Evolutionary conservation across 2,329 filamentous ascomycete species (phyloP), one percentile per base, ranked within the genome.

Genomic region (Cordyceps cateniannulata): DNA sequence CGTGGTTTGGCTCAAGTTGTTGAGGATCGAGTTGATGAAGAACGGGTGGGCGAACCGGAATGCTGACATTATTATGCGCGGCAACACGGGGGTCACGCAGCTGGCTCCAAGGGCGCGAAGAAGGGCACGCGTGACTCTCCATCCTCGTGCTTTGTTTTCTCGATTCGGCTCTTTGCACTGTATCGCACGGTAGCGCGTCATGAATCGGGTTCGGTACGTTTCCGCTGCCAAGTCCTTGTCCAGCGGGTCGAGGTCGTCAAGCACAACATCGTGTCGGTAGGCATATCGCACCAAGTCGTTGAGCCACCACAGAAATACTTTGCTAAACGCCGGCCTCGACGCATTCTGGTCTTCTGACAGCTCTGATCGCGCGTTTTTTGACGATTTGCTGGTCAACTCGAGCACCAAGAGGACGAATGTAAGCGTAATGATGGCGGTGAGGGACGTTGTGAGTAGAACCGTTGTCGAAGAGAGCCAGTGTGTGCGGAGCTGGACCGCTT

Each of bases 221-320:
- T 52, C 48, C 18, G 57, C 48, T 5, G 8, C 38, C 22, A 59
- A 27, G 3, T 45, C 25, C 10, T 52, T 20, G n/a, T 59, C 57
- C 18, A 59, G 57, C 5, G 48, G 48, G 25, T 35, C 44, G 22
- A 59, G 38, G 29, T 59, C 57, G 25, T 59, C 40, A 3, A 25
- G n/a, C 24, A 25, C 48, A 14, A 59, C 27, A 14, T 59, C 22
- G 14, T 59, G 20, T 32, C n/a, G n/a, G 49, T 59, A 59, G 22
- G 48, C 49, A n/a, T 52, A 32, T 24, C 40, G 57, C 9, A 59
- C 27, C 32, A 59, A 27, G 38, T 59, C 48, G 40, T 59, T 44
- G 10, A 59, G 57, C 57, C 57, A 59, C 57, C 57, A 59, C 16
- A 59, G 14, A 20, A 53, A 59, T 2, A 40, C 49, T 10, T 52